Percentiles rank a stretch among this genome's conserved stretches.
These are phyloP conservation scores for Aspergillus floridensis DNA, from an alignment of 2,329 filamentous ascomycete species.

Conservation along the genomic window DNA sequence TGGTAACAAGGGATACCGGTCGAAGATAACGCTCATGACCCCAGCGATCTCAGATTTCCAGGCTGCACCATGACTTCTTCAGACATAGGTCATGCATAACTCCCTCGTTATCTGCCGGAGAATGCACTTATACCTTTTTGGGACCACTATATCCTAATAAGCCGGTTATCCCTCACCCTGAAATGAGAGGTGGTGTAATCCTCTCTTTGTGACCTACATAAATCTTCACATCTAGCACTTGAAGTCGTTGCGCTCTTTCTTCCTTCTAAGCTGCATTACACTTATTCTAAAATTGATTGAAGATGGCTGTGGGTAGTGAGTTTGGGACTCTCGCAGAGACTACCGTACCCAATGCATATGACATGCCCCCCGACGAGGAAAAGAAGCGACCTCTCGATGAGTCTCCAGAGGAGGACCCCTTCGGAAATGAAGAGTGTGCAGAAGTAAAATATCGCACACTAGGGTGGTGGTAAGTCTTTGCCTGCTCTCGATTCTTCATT, in stretches of 20 bases:
- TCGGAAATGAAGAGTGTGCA: conserved; percentile 37
- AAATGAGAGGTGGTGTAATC: background rate
- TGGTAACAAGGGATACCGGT: background rate
- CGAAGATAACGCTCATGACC: background rate
- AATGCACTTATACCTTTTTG: background rate
- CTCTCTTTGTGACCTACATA: background rate
- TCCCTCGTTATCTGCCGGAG: background rate
- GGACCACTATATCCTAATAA: background rate
- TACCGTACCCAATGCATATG: conserved; percentile 1
- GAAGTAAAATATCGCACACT: conserved; percentile 53
- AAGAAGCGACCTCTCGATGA: conserved; percentile 11
- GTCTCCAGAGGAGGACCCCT: conserved; percentile 29
- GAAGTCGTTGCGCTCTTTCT: background rate
- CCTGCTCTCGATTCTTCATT: background rate
- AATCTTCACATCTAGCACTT: background rate
- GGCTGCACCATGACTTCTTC: background rate
- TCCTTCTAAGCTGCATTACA: background rate
- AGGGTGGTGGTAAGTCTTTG: conserved; percentile 39
- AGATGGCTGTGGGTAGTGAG: background rate
- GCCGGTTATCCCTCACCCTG: background rate
- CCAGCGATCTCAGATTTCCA: background rate
- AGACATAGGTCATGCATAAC: background rate
- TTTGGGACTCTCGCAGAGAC: background rate
- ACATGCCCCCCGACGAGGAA: conserved; percentile 6
- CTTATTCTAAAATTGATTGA: background rate